Evolutionary conservation across 139 green algal species (phyloP).

Genomic region (Deuterostichococcus epilithicus): DNA sequence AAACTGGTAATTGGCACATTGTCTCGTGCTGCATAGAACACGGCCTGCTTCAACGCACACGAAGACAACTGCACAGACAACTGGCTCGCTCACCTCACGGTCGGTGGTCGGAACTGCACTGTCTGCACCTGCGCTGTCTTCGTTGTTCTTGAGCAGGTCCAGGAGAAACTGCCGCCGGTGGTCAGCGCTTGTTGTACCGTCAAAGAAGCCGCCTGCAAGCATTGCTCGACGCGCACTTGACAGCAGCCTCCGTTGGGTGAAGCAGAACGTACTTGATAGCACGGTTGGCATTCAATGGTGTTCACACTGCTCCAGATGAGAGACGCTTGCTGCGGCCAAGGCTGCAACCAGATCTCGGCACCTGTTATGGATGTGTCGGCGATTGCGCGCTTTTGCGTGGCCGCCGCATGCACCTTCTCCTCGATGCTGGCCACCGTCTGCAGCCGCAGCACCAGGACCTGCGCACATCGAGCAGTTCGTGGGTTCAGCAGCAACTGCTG

Average conservation of each 20-base stretch:
- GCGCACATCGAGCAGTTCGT: slow-evolving; percentile 21
- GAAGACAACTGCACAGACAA: no score
- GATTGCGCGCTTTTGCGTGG: slow-evolving; percentile 34
- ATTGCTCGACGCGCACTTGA: neutral
- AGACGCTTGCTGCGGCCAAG: no score
- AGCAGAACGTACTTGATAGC: neutral
- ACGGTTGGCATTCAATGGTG: neutral
- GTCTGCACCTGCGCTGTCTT: neutral
- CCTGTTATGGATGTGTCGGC: slow-evolving; percentile 69
- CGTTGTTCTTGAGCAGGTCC: slow-evolving; percentile 31
- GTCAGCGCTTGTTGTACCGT: slow-evolving; percentile 65
- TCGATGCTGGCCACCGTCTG: slow-evolving; percentile 37
- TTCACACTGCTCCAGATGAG: neutral
- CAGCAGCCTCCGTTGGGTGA: neutral
- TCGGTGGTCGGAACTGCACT: neutral
- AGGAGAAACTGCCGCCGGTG: slow-evolving; percentile 70
- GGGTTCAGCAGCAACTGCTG: neutral
- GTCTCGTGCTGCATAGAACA: no score
- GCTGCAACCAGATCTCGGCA: neutral
- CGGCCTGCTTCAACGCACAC: no score
- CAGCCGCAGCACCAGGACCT: slow-evolving; percentile 47
- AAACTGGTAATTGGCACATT: no score
- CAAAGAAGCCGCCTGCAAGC: slow-evolving; percentile 77
- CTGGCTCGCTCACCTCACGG: neutral
- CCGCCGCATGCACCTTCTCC: slow-evolving; percentile 27